Evolutionary conservation across 192 early-diverging fungal genomes (phyloP).

Genomic region (Gonapodya prolifera): DNA sequence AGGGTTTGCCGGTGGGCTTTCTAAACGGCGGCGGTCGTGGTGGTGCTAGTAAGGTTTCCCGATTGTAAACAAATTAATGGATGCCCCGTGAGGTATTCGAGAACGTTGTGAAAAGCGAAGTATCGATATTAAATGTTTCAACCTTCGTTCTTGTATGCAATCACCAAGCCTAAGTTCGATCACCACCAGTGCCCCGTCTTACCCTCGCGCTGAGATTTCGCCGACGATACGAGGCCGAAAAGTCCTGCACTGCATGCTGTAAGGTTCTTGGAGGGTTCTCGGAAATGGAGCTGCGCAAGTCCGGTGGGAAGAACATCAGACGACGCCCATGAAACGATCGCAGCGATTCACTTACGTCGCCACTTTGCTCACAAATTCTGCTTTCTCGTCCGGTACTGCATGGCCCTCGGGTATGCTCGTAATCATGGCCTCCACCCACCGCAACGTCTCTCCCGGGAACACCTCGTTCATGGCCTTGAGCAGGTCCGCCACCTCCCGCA

Average conservation of each 20-base stretch:
- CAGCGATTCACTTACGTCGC: slow-evolving; percentile 29
- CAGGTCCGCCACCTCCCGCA: slow-evolving; percentile 37
- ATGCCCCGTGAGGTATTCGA: background rate
- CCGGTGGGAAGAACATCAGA: background rate
- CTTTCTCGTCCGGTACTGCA: slow-evolving; percentile 29
- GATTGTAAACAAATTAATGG: background rate
- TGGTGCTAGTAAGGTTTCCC: background rate
- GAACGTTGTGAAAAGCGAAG: too few species aligned
- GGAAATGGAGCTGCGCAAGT: background rate
- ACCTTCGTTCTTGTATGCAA: background rate
- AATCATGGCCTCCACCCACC: slow-evolving; percentile 35
- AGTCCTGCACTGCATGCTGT: background rate
- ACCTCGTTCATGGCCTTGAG: slow-evolving; percentile 30
- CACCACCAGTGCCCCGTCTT: background rate
- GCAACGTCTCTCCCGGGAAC: slow-evolving; percentile 26
- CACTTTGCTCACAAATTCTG: slow-evolving; percentile 34
- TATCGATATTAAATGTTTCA: background rate
- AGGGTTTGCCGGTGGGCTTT: background rate
- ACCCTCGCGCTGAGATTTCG: background rate
- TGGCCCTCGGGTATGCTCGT: slow-evolving; percentile 25
- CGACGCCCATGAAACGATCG: background rate
- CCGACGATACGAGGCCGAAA: background rate
- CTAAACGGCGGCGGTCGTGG: background rate
- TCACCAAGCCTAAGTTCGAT: background rate
- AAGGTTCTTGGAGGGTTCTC: background rate